Evolutionary conservation across 495 filamentous ascomycete species (phyloP).

Genomic region (Trichoderma gamsii): DNA sequence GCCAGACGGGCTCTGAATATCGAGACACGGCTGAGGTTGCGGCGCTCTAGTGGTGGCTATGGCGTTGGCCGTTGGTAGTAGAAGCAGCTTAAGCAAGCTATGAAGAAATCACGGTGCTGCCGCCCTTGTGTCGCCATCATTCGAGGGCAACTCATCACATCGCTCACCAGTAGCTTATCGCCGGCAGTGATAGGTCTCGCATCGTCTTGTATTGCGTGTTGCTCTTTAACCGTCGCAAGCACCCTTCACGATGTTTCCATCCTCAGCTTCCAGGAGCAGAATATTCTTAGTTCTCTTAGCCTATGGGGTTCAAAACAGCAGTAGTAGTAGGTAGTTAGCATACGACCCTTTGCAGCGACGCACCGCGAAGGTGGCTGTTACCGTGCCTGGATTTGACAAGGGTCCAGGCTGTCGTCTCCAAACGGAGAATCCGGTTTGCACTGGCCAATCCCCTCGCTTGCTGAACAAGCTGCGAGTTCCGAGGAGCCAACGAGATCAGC

Average conservation of each 20-base stretch:
- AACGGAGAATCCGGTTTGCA: constrained; percentile 2
- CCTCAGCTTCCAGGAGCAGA: neutral
- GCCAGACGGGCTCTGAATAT: neutral
- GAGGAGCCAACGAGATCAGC: neutral
- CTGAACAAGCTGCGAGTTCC: neutral
- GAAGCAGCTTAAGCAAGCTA: too few species aligned
- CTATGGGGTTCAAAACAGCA: neutral
- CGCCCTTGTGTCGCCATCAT: too few species aligned
- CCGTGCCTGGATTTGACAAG: constrained; percentile 4
- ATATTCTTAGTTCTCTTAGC: neutral
- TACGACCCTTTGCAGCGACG: neutral
- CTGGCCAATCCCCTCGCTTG: neutral
- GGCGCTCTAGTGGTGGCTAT: too few species aligned
- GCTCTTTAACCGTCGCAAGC: neutral
- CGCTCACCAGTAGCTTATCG: too few species aligned
- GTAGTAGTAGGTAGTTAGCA: too few species aligned
- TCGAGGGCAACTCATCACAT: too few species aligned
- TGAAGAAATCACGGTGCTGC: too few species aligned
- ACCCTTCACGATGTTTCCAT: neutral
- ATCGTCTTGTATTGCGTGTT: too few species aligned
- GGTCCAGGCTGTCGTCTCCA: neutral
- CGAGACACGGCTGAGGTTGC: neutral
- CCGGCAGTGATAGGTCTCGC: too few species aligned
- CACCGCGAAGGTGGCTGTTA: neutral
- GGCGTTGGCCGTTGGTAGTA: too few species aligned